Base-by-base conservation (phyloP, 441 rosid genomes). In the Adansonia rubrostipa region DNA sequence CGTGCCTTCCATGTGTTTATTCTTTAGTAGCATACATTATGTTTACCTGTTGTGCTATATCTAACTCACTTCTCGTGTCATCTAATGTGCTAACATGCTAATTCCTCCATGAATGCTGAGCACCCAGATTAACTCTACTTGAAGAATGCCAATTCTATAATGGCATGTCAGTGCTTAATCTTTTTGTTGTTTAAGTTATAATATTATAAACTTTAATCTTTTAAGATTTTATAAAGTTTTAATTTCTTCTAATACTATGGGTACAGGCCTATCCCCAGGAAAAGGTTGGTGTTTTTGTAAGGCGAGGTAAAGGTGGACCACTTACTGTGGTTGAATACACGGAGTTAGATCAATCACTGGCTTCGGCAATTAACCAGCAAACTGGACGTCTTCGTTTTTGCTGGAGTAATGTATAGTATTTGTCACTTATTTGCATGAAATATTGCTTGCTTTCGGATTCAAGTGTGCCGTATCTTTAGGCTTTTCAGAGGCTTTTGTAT, bases 231-330 rank as follows among this genome's bases (percentile, higher is more conserved):
- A n/a, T 50, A 0, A 33, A 20, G n/a, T 47, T 11, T 80, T 82
- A 78, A 73, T 61, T 71, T 57, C 79, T 62, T 58, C 51, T 73
- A 48, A 76, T 56, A 48, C 42, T 68, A 40, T 82, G 54, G 74
- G 79, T 82, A 78, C 86, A 97, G 99, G 98, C 97, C 0, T 97
- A 92, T 79, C 98, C 99, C 67, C 98, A 97, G 78, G 99, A 97
- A 87, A 94, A 95, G 79, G 99, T 97, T 40, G 99, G 99, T 75
- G 97, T 95, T 51, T 97, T 93, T 80, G 99, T 97, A 20, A 85
- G 98, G 86, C 88, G 97, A 70, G 99, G 99, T 79, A 97, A 97
- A 91, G 99, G 99, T 66, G 99, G 99, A 75, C 99, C 99, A 9
- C 93, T 95, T 75, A 90, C 93, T 76, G 99, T 97, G 56, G 97